These are phyloP conservation scores for Hypomontagnella monticulosa DNA, from an alignment of 495 filamentous ascomycete species.

Conservation along the genomic window DNA sequence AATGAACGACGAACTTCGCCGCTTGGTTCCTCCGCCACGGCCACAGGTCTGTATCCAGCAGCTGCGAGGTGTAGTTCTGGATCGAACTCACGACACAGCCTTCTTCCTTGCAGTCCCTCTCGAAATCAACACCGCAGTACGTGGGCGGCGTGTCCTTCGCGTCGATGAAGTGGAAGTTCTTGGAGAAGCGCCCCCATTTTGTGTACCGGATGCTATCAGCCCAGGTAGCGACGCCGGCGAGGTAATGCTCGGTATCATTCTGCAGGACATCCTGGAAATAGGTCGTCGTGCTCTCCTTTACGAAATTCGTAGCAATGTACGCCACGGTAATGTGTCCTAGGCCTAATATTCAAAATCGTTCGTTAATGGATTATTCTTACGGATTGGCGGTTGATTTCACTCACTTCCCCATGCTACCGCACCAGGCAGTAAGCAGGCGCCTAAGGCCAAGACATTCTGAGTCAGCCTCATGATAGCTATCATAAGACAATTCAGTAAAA, in stretches of 20 bases:
- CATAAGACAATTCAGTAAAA: conserved; percentile 6
- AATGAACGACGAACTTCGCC: conserved; percentile 71
- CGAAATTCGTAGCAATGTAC: conserved; percentile 60
- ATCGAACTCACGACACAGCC: conserved; percentile 73
- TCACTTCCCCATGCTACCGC: conserved; percentile 52
- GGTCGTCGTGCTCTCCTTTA: conserved; percentile 49
- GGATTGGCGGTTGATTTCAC: conserved; percentile 15
- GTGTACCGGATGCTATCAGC: conserved; percentile 70
- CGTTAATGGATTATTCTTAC: conserved; percentile 2
- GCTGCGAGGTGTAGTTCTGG: conserved; percentile 64
- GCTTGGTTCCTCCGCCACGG: conserved; percentile 57
- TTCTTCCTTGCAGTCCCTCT: conserved; percentile 67
- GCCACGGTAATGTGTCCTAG: conserved; percentile 71
- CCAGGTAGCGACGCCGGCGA: conserved; percentile 71
- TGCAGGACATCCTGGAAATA: conserved; percentile 56
- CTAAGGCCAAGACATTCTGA: conserved; percentile 32
- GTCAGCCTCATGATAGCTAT: conserved; percentile 38
- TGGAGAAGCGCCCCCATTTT: conserved; percentile 63
- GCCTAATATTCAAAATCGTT: conserved; percentile 43
- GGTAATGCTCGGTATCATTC: conserved; percentile 61
- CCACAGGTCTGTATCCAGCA: conserved; percentile 54
- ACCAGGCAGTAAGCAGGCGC: conserved; percentile 44
- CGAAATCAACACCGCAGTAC: conserved; percentile 66
- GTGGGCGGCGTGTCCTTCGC: conserved; percentile 70
- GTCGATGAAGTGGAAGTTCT: conserved; percentile 77